Base-by-base conservation (phyloP, 345 rosid genomes). In the Sisymbrium altissimum region DNA sequence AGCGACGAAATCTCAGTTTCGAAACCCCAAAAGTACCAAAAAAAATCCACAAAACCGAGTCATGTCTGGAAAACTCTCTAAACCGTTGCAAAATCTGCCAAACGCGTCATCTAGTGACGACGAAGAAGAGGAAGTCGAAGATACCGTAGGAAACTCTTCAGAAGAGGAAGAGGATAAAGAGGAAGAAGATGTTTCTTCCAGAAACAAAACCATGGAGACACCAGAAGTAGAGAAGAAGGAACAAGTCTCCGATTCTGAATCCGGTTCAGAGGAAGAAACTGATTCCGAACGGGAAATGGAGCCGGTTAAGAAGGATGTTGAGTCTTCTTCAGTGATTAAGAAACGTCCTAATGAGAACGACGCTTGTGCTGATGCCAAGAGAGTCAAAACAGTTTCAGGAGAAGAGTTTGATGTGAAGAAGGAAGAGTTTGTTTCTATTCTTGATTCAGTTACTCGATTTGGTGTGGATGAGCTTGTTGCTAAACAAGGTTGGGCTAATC, bases 401-500 rank as follows among this genome's bases (percentile, higher is more conserved):
- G 76, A 70, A 41, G 68, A 50, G 12, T 4, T 3, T n/a, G n/a
- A n/a, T 38, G 7, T 21, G 7, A 50, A 5, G 57, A 25, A 11
- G 56, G 32, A 23, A 50, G 64, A 70, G 5, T 30, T 29, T 30
- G 70, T 36, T 45, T 0, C 13, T 5, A 14, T 64, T 70, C 9
- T 14, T 10, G 58, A 58, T 3, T 30, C 48, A 35, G 39, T 78
- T 8, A 21, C 17, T 6, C 61, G 70, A 25, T 12, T 59, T 17
- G 81, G 81, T 44, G 9, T 78, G 9, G 81, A 78, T 78, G 78
- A 60, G 14, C 43, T 59, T 41, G 64, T 36, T 71, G 70, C 57
- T 66, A 36, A 67, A 25, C 52, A 45, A 35, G 81, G 73, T 6
- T 78, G 73, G 65, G 43, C 5, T 21, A 41, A 1, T 52, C 69